These are phyloP conservation scores for Rhizopogon rudus DNA, from an alignment of 768 basidiomycete genomes.

Conservation along the genomic window DNA sequence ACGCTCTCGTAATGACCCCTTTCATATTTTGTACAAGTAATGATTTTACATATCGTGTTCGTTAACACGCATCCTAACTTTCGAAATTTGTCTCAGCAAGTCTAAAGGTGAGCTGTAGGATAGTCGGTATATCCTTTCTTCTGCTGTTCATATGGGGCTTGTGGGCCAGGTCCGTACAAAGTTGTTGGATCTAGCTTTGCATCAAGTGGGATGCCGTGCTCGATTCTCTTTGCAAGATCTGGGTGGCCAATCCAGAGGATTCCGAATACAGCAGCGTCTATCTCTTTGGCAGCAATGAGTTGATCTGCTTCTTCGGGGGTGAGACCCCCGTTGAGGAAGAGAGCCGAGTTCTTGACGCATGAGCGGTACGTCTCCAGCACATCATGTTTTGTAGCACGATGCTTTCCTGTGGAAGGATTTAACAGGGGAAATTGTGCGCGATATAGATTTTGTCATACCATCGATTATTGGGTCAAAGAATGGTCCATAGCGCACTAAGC, in stretches of 20 bases:
- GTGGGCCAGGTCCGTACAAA: constrained; percentile 19
- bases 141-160: constrained; percentile 13
- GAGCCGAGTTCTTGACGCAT: constrained; percentile 30
- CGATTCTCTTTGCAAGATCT: constrained; percentile 32
- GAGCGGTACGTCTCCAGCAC: constrained; percentile 33
- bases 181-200: constrained; percentile 11
- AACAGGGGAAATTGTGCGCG: not conserved
- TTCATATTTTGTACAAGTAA: not conserved
- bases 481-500: constrained; percentile 15
- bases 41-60: not conserved
- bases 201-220: constrained; percentile 8
- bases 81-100: not conserved
- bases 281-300: constrained; percentile 13
- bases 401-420: constrained; percentile 16
- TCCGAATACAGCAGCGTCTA: constrained; percentile 7
- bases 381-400: constrained; percentile 34
- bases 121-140: constrained; percentile 33
- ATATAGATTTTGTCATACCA: constrained; percentile 7
- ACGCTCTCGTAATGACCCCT: not conserved
- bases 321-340: constrained; percentile 36
- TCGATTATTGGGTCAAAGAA: constrained; percentile 16
- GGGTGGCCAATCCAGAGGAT: constrained; percentile 33
- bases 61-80: not conserved
- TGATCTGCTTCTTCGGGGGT: not conserved
- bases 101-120: not conserved